phyloP scores from a whole-genome alignment of 2,329 filamentous ascomycete genomes.

The Fusarium floridanum region DNA sequence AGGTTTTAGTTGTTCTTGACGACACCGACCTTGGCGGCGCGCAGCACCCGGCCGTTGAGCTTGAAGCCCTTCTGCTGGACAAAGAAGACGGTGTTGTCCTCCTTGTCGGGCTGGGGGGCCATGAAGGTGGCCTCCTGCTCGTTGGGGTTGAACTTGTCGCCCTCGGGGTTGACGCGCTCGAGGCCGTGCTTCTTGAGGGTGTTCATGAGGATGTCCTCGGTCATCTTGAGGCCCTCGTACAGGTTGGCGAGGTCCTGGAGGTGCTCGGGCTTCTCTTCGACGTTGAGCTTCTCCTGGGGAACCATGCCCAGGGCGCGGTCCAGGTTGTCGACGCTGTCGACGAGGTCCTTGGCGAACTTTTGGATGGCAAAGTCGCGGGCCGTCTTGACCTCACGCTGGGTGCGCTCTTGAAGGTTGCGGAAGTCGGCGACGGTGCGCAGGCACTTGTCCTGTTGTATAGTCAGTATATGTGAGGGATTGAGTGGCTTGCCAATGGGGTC shows the following conservation, averaged over 20 bases:
- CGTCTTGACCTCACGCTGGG: slow-evolving; percentile 86
- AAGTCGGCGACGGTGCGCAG: slow-evolving; percentile 95
- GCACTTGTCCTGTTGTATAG: slow-evolving; percentile 82
- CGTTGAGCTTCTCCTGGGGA: slow-evolving; percentile 77
- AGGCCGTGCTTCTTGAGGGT: slow-evolving; percentile 95
- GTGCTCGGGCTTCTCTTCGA: slow-evolving; percentile 62
- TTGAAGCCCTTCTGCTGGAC: slow-evolving; percentile 97
- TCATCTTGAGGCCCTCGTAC: slow-evolving; percentile 95
- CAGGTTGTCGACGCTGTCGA: slow-evolving; percentile 96
- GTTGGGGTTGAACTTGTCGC: slow-evolving; percentile 95
- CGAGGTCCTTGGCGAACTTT: slow-evolving; percentile 92
- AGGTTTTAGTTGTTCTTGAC: slow-evolving; percentile 78
- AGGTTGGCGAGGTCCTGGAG: slow-evolving; percentile 82
- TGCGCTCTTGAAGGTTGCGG: slow-evolving; percentile 97
- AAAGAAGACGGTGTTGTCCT: slow-evolving; percentile 90
- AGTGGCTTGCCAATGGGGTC: neutral
- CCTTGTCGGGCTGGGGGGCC: slow-evolving; percentile 87
- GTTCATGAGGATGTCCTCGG: slow-evolving; percentile 85
- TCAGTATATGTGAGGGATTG: slow-evolving; percentile 16
- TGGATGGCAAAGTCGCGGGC: slow-evolving; percentile 95
- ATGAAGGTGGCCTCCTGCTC: slow-evolving; percentile 97
- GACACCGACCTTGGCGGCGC: slow-evolving; percentile 95
- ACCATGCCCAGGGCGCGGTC: slow-evolving; percentile 91
- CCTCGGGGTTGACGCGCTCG: slow-evolving; percentile 85
- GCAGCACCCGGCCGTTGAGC: slow-evolving; percentile 89